Percentiles rank a stretch among this genome's conserved stretches.
phyloP scores from a whole-genome alignment of 148 eudicot species.

The Cornus controversa region DNA sequence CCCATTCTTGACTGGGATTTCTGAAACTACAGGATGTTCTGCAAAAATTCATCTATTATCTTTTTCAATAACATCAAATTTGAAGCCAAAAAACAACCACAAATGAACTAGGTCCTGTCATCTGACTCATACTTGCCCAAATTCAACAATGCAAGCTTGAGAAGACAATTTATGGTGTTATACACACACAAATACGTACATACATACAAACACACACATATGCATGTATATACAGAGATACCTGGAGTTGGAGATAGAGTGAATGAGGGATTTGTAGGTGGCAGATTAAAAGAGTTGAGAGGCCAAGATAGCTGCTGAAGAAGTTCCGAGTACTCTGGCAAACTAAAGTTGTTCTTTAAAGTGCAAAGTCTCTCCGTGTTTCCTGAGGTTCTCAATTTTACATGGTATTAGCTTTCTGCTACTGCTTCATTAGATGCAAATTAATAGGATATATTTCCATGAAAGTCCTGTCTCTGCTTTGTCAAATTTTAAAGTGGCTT shows the following conservation, averaged over 20 bases:
- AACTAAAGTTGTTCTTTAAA: not conserved
- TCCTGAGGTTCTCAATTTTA: not conserved
- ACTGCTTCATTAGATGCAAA: not conserved
- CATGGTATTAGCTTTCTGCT: not conserved
- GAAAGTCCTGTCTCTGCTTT: not conserved
- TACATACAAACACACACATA: too few relatives aligned
- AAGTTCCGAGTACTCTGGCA: constrained; percentile 49
- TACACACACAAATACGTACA: too few relatives aligned
- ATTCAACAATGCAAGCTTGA: constrained; percentile 1
- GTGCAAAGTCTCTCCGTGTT: not conserved
- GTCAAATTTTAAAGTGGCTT: not conserved
- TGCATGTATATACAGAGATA: not conserved
- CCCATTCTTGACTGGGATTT: constrained; percentile 49
- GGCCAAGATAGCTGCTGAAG: constrained; percentile 39
- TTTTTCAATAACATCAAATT: not conserved
- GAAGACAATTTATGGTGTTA: not conserved
- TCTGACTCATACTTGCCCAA: not conserved
- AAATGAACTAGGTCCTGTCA: not conserved
- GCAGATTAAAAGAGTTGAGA: constrained; percentile 41
- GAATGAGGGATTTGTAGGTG: constrained; percentile 29
- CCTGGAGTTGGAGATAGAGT: constrained; percentile 31
- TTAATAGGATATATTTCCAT: not conserved
- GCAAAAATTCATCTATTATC: constrained; percentile 12
- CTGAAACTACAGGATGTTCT: constrained; percentile 18
- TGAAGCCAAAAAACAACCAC: not conserved